Evolutionary conservation across 2,329 filamentous ascomycete species (phyloP).

Genomic region (Plectosphaerella sp.): DNA sequence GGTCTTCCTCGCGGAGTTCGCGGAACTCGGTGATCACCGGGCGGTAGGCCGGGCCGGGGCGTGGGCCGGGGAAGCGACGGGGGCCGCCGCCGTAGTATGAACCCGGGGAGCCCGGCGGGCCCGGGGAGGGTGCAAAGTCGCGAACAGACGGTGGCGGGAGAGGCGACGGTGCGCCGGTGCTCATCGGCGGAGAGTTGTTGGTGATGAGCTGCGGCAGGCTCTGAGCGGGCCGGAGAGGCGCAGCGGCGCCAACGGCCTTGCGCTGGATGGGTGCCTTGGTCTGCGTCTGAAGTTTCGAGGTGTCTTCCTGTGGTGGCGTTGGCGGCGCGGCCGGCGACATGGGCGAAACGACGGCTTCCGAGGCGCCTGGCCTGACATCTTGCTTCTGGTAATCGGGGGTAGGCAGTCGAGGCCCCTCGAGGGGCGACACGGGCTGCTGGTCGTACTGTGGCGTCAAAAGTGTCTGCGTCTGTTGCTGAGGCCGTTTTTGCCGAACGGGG

Average conservation of each 20-base stretch:
- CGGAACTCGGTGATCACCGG: slow-evolving; percentile 30
- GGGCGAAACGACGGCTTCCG: slow-evolving; percentile 34
- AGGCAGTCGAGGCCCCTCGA: slow-evolving; percentile 30
- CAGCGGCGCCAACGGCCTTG: slow-evolving; percentile 18
- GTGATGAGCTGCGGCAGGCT: slow-evolving; percentile 17
- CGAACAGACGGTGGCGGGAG: slow-evolving; percentile 13
- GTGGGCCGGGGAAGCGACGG: neutral
- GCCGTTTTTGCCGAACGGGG: neutral
- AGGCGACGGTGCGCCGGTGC: slow-evolving; percentile 1
- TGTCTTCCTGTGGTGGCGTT: slow-evolving; percentile 21
- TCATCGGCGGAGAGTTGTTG: slow-evolving; percentile 18
- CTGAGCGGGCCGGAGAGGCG: slow-evolving; percentile 15
- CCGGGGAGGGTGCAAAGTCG: slow-evolving; percentile 11
- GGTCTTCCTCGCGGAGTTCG: slow-evolving; percentile 28
- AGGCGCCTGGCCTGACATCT: slow-evolving; percentile 31
- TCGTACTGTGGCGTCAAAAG: slow-evolving; percentile 9
- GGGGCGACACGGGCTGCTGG: slow-evolving; percentile 10
- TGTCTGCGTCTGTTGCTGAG: neutral
- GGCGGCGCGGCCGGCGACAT: slow-evolving; percentile 41
- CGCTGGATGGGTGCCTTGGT: slow-evolving; percentile 11
- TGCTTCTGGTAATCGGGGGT: slow-evolving; percentile 45
- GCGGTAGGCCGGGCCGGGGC: neutral
- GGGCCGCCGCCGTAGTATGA: slow-evolving; percentile 25
- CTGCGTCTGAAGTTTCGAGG: slow-evolving; percentile 11
- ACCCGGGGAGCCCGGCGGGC: slow-evolving; percentile 16